Conservation (phyloP, 2,329 filamentous ascomycete genomes). For the Microcyclospora tardicrescens region DNA sequence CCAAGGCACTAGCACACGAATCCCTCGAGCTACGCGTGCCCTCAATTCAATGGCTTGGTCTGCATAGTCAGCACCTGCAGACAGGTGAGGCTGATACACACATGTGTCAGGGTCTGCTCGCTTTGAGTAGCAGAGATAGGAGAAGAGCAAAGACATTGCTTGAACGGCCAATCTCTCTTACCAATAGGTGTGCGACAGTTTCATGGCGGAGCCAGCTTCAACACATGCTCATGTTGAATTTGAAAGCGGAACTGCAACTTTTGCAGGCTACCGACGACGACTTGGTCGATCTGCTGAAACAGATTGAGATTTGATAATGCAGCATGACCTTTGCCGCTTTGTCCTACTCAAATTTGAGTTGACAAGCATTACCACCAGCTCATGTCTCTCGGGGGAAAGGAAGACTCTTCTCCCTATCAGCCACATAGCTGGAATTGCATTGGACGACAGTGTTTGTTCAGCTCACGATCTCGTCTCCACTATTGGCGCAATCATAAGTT, state of each 20-base stretch:
- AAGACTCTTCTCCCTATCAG: no score
- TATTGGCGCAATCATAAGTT: no score
- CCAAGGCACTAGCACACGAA: constrained; percentile 50
- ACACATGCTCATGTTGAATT: constrained; percentile 57
- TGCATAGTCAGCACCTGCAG: constrained; percentile 27
- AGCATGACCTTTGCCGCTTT: no score
- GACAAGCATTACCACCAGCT: no score
- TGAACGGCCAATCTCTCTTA: constrained; percentile 3
- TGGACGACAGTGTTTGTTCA: no score
- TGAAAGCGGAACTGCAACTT: constrained; percentile 64
- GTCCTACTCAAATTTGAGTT: no score
- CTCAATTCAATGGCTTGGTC: constrained; percentile 51
- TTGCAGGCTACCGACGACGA: constrained; percentile 17
- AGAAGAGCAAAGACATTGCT: constrained; percentile 44
- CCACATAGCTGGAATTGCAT: no score
- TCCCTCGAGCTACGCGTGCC: constrained; percentile 35
- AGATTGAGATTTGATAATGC: no score
- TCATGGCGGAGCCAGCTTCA: constrained; percentile 48
- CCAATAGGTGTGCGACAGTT: constrained; percentile 22
- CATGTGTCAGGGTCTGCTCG: constrained; percentile 32
- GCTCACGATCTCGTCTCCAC: no score
- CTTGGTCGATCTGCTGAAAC: constrained; percentile 13
- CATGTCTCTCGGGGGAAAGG: no score
- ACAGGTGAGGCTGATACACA: constrained; percentile 11
- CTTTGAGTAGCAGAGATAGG: constrained; percentile 45